These are phyloP conservation scores for Acanthamoeba triangularis DNA, from an alignment of 208 protist species.

Conservation along the genomic window DNA sequence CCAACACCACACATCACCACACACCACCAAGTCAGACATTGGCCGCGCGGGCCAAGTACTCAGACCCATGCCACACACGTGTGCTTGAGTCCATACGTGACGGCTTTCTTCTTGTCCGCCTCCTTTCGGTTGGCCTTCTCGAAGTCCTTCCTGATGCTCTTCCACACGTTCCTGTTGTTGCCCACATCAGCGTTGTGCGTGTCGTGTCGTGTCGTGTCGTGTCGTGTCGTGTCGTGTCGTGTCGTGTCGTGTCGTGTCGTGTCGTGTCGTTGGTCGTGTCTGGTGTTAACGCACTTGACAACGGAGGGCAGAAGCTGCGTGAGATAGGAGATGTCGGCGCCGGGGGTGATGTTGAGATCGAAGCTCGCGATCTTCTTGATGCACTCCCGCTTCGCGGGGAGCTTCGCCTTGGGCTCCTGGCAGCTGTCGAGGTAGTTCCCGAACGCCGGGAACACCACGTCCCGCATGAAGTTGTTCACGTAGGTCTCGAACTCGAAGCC, in stretches of 20 bases:
- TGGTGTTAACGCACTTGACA: neutral
- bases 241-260: neutral
- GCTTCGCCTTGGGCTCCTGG: conserved; percentile 42
- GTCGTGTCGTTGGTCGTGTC: neutral
- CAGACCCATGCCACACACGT: too few relatives aligned
- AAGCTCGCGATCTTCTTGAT: conserved; percentile 53
- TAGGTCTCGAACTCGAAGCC: conserved; percentile 27
- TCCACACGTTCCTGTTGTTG: neutral
- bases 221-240: neutral
- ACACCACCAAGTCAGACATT: neutral
- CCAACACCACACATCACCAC: neutral
- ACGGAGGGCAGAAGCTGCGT: neutral
- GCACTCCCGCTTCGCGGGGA: conserved; percentile 12
- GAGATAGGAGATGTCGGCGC: conserved; percentile 1
- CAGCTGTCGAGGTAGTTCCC: conserved; percentile 5
- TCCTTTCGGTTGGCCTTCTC: conserved; percentile 15
- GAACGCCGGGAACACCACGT: conserved; percentile 49
- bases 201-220: neutral
- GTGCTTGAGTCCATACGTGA: too few relatives aligned
- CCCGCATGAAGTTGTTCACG: conserved; percentile 54
- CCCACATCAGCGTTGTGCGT: neutral
- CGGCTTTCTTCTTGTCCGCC: conserved; percentile 23
- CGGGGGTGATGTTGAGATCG: conserved; percentile 9
- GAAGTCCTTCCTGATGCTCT: conserved; percentile 44
- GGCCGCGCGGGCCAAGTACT: too few relatives aligned